Conservation (phyloP, 441 rosid species). For the Capsella rubella region DNA sequence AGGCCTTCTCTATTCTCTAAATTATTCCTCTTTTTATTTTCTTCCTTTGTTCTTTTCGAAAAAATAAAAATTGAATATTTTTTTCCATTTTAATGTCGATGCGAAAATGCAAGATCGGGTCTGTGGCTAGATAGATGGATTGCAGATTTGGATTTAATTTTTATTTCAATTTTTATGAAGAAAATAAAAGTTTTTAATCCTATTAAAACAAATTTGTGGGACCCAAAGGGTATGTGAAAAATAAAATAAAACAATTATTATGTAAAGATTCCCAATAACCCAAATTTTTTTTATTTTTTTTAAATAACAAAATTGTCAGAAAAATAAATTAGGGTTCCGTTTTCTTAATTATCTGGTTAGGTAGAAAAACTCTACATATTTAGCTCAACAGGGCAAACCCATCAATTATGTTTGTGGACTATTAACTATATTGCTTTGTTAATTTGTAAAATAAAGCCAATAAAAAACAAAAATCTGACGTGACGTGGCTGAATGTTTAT, state of each 20-base stretch:
- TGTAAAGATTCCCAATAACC: slow-evolving; percentile 33
- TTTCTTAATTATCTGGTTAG: slow-evolving; percentile 8
- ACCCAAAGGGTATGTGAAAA: slow-evolving; percentile 34
- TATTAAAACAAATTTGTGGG: background rate
- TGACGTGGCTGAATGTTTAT: slow-evolving; percentile 1
- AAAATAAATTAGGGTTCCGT: background rate
- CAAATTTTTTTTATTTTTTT: background rate
- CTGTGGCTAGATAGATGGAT: slow-evolving; percentile 28
- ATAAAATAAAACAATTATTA: slow-evolving; percentile 14
- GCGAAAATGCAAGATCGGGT: slow-evolving; percentile 33
- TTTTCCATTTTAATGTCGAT: slow-evolving; percentile 21
- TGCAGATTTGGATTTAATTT: slow-evolving; percentile 16
- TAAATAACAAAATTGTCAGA: background rate
- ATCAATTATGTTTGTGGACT: background rate
- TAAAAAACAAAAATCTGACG: slow-evolving; percentile 11
- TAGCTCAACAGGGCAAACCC: background rate
- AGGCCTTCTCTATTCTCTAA: background rate
- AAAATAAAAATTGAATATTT: background rate
- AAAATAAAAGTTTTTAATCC: background rate
- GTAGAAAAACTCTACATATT: slow-evolving; percentile 6
- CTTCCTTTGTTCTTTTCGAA: background rate
- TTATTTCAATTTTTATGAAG: background rate
- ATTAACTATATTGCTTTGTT: background rate
- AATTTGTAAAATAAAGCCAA: background rate
- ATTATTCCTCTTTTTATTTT: slow-evolving; percentile 27